Base-by-base conservation (phyloP, 805 yeast species). In the Priceomyces melissophilus region DNA sequence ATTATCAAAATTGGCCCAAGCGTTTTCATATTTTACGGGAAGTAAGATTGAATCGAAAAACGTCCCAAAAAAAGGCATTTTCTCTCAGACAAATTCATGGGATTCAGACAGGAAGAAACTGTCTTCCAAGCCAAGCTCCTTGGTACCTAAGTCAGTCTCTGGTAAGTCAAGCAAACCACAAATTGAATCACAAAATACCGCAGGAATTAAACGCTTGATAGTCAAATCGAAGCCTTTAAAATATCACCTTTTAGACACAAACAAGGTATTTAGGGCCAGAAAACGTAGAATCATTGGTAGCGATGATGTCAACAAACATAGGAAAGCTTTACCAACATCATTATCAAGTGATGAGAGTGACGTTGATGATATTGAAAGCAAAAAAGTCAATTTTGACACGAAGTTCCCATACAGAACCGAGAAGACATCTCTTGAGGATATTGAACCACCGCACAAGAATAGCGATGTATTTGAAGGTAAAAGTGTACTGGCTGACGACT, bases 221-320 rank as follows among this genome's bases (percentile, higher is more conserved):
- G 64, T 70, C 37, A 66, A 65, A 37, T 60, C 71, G 2, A 65
- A 64, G 40, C 75, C 75, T 2, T 50, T 60, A 32, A 65, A 66
- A 32, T 70, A 60, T 45, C 73, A 69, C 44, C 46, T 67, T 23
- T 69, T 70, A 33, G 63, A 70, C 44, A 69, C 73, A 1, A 67
- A 69, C 43, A 63, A 61, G 40, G 73, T 70, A 0, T 55, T 70
- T 39, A 58, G 50, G 33, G 39, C 61, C n/a, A 67, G 63, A 37
- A 58, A 60, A 39, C 61, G 61, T 45, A 57, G 65, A 40, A 42
- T 54, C 10, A 45, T 50, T n/a, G 47, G 50, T 35, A 38, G 41
- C 2, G 38, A 48, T 7, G 45, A 45, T 30, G 35, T 53, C 13
- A 48, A 48, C 32, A 35, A 54, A 7, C 54, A 49, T 26, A 20